Conservation (phyloP, 192 early-diverging fungal species). For the Backusella macrospora region DNA sequence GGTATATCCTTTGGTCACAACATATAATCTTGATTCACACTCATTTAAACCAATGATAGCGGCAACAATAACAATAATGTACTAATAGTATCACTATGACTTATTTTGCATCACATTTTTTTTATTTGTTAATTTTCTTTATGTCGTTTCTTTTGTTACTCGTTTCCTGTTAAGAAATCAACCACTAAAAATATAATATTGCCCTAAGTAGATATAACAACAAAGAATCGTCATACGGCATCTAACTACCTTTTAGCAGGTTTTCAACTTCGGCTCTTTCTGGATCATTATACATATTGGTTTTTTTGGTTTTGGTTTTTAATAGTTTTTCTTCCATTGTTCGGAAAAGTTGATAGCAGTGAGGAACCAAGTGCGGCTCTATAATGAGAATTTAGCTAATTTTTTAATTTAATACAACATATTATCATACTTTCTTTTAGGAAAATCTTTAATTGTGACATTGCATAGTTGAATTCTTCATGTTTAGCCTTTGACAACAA, state of each 20-base stretch:
- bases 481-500: background rate
- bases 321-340: slow-evolving; percentile 1
- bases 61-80: too few species aligned
- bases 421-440: background rate
- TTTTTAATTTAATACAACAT: background rate
- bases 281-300: background rate
- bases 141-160: background rate
- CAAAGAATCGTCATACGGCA: background rate
- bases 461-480: background rate
- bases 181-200: background rate
- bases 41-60: background rate
- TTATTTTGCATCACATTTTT: background rate
- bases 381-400: background rate
- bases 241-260: background rate
- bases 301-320: background rate
- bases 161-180: background rate
- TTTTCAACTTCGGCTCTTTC: slow-evolving; percentile 3
- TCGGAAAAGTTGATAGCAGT: background rate
- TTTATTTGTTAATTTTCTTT: background rate
- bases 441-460: background rate
- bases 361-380: background rate
- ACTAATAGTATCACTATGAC: too few species aligned
- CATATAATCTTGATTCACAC: background rate
- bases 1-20: too few species aligned
- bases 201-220: background rate